A percentile compares a stretch with the other conserved stretches of the same genome.
Conservation (phyloP, 441 rosid genomes). For the Pelargonium citronellum region DNA sequence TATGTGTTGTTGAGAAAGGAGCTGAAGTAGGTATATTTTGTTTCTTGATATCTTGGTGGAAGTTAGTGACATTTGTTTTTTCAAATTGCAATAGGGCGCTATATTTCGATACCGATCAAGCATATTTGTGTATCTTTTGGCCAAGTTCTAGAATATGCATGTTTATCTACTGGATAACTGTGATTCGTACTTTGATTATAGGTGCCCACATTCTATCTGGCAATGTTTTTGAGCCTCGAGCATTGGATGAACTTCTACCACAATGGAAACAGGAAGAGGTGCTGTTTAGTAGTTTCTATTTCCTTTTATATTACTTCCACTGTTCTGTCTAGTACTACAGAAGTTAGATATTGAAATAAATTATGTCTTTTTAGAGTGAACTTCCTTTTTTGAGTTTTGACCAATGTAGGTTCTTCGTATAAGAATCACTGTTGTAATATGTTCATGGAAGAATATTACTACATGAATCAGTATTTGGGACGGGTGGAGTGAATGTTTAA, state of each 20-base stretch:
- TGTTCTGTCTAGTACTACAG: background rate
- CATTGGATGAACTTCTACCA: constrained; percentile 87
- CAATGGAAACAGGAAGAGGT: constrained; percentile 88
- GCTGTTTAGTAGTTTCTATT: constrained; percentile 11
- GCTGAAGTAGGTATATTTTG: constrained; percentile 68
- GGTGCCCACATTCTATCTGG: constrained; percentile 92
- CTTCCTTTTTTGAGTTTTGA: background rate
- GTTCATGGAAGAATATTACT: background rate
- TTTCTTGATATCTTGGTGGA: background rate
- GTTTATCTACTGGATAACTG: constrained; percentile 11
- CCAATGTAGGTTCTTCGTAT: background rate
- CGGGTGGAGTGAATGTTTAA: background rate
- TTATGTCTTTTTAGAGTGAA: background rate
- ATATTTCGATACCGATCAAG: background rate
- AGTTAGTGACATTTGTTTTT: background rate
- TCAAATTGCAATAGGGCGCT: background rate
- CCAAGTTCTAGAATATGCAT: constrained; percentile 22
- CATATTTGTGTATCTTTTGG: constrained; percentile 1
- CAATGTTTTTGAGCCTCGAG: constrained; percentile 85
- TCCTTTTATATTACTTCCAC: background rate
- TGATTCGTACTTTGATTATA: constrained; percentile 24
- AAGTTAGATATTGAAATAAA: background rate
- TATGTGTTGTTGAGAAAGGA: constrained; percentile 94
- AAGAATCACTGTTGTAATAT: background rate
- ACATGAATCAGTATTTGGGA: background rate